phyloP scores from a whole-genome alignment of 441 rosid species.

The Metrosideros polymorpha region DNA sequence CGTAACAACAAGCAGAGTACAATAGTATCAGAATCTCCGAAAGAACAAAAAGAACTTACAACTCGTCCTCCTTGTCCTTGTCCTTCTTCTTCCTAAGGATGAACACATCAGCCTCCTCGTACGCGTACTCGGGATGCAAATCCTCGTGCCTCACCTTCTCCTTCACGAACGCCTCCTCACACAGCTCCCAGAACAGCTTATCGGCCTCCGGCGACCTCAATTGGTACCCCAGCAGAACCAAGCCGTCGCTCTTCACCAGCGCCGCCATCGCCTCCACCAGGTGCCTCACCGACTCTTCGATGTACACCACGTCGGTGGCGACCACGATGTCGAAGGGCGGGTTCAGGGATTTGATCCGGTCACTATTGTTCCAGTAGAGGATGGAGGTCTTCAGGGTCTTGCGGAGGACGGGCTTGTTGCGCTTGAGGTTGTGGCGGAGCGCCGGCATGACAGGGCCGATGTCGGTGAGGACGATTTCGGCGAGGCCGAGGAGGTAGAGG shows the following conservation, averaged over 20 bases:
- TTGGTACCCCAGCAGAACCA: conserved; percentile 67
- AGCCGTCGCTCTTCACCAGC: conserved; percentile 63
- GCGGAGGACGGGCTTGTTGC: conserved; percentile 57
- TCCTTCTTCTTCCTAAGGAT: conserved; percentile 20
- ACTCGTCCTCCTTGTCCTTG: background rate
- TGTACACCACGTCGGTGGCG: conserved; percentile 87
- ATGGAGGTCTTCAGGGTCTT: conserved; percentile 49
- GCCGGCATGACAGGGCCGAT: conserved; percentile 82
- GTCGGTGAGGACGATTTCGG: conserved; percentile 68
- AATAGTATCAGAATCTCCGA: background rate
- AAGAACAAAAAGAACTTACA: background rate
- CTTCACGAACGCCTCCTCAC: conserved; percentile 39
- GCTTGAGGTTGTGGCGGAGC: conserved; percentile 75
- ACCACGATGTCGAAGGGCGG: conserved; percentile 76
- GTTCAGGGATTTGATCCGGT: conserved; percentile 37
- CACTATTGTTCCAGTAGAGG: conserved; percentile 54
- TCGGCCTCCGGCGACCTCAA: conserved; percentile 83
- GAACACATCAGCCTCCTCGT: conserved; percentile 66
- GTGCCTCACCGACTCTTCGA: conserved; percentile 57
- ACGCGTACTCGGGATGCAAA: conserved; percentile 59
- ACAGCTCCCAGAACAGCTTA: conserved; percentile 59
- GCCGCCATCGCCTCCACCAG: conserved; percentile 58
- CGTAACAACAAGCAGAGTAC: background rate
- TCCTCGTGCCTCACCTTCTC: conserved; percentile 73
- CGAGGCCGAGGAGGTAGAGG: conserved; percentile 58